Percentiles rank a stretch among this genome's conserved stretches.
phyloP scores from a whole-genome alignment of 106 monocot species.

The Dendrobium officinale region DNA sequence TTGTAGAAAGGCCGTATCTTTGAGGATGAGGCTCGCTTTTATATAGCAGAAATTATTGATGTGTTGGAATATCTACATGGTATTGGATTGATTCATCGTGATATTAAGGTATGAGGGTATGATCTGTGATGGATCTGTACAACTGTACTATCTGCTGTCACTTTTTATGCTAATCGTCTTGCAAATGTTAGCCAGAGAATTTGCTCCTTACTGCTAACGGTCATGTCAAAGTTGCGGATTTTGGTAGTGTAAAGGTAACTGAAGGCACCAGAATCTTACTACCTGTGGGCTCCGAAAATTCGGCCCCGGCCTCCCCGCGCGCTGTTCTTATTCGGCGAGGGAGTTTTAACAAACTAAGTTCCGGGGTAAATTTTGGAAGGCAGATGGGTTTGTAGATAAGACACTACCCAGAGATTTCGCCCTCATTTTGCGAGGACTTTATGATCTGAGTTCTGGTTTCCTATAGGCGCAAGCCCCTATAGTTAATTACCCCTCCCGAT shows the following conservation, averaged over 20 bases:
- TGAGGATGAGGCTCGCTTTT: constrained; percentile 65
- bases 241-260: constrained; percentile 60
- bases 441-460: too few relatives aligned
- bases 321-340: too few relatives aligned
- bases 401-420: too few relatives aligned
- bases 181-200: constrained; percentile 66
- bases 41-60: constrained; percentile 66
- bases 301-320: too few relatives aligned
- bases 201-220: constrained; percentile 65
- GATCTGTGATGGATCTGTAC: background rate
- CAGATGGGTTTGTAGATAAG: too few relatives aligned
- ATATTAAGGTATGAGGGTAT: constrained; percentile 63
- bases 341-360: too few relatives aligned
- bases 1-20: constrained; percentile 57
- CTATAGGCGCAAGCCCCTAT: too few relatives aligned
- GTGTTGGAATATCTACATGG: constrained; percentile 59
- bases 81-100: constrained; percentile 60
- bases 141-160: constrained; percentile 5
- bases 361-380: too few relatives aligned
- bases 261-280: constrained; percentile 31
- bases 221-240: constrained; percentile 73
- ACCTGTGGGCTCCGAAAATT: too few relatives aligned
- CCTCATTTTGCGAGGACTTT: too few relatives aligned
- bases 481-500: too few relatives aligned
- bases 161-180: background rate